These are phyloP conservation scores for Vigna nakashimae DNA, from an alignment of 306 rosid species.

Conservation along the genomic window DNA sequence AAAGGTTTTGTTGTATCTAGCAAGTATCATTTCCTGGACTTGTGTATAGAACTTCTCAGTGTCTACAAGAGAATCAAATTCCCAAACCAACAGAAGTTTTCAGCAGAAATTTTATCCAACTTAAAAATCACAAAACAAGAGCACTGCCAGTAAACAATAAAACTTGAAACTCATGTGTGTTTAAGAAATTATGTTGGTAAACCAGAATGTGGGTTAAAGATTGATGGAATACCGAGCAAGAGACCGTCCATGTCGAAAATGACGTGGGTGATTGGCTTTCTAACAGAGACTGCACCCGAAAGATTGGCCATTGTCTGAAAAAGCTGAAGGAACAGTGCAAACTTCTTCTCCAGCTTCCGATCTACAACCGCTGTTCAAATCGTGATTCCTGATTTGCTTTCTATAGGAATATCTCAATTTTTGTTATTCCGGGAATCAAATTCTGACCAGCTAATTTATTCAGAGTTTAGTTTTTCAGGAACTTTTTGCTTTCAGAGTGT, in stretches of 20 bases:
- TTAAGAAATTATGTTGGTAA: not conserved
- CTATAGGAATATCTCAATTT: not conserved
- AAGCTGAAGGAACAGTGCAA: not conserved
- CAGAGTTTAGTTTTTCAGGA: no score
- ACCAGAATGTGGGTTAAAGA: not conserved
- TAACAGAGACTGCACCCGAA: constrained; percentile 38
- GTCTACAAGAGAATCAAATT: constrained; percentile 58
- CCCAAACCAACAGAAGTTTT: not conserved
- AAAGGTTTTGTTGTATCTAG: constrained; percentile 81
- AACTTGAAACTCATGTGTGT: not conserved
- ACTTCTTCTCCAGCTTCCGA: not conserved
- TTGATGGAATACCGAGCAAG: constrained; percentile 67
- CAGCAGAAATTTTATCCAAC: not conserved
- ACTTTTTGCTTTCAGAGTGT: no score
- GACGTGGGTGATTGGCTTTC: constrained; percentile 67
- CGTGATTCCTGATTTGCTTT: not conserved
- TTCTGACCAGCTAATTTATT: not conserved
- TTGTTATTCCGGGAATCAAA: not conserved
- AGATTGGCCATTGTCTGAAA: constrained; percentile 60
- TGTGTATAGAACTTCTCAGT: constrained; percentile 87
- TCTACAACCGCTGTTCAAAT: not conserved
- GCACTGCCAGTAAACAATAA: not conserved
- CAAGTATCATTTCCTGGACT: constrained; percentile 82
- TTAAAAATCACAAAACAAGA: not conserved
- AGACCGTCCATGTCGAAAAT: constrained; percentile 98